These are phyloP conservation scores for Dalbergia cultrata DNA, from an alignment of 306 rosid species.

Conservation along the genomic window DNA sequence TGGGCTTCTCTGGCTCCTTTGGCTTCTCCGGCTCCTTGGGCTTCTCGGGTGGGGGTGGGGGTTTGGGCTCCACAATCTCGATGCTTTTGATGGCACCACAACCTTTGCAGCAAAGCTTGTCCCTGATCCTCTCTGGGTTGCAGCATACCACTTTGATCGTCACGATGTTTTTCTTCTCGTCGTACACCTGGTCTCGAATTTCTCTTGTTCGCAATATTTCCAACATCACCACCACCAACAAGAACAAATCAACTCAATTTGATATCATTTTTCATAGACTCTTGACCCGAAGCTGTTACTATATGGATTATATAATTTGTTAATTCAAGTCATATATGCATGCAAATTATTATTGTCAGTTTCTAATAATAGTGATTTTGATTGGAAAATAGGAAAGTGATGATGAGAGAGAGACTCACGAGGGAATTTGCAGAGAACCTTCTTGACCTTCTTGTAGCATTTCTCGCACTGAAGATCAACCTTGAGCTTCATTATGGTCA, in stretches of 20 bases:
- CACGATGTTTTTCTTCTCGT: constrained; percentile 72
- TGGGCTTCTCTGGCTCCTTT: constrained; percentile 16
- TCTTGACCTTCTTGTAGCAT: constrained; percentile 86
- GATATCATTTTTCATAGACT: not conserved
- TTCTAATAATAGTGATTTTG: not conserved
- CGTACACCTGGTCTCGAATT: constrained; percentile 82
- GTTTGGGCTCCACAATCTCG: constrained; percentile 66
- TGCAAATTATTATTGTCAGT: not conserved
- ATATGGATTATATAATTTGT: no score
- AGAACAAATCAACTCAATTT: constrained; percentile 50
- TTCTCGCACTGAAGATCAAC: constrained; percentile 76
- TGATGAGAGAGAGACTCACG: constrained; percentile 62
- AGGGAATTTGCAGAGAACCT: constrained; percentile 77
- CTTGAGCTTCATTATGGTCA: constrained; percentile 65
- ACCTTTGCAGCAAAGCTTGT: constrained; percentile 67
- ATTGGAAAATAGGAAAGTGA: not conserved
- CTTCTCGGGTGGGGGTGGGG: constrained; percentile 35
- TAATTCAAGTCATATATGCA: not conserved
- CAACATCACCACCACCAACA: constrained; percentile 24
- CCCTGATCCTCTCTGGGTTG: constrained; percentile 75
- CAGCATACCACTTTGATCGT: constrained; percentile 78
- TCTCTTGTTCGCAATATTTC: constrained; percentile 63
- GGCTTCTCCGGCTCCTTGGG: constrained; percentile 26
- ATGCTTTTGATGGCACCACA: constrained; percentile 66
- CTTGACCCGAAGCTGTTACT: no score